These are phyloP conservation scores for Tilletia indica DNA, from an alignment of 1,284 basidiomycete genomes.

Conservation along the genomic window DNA sequence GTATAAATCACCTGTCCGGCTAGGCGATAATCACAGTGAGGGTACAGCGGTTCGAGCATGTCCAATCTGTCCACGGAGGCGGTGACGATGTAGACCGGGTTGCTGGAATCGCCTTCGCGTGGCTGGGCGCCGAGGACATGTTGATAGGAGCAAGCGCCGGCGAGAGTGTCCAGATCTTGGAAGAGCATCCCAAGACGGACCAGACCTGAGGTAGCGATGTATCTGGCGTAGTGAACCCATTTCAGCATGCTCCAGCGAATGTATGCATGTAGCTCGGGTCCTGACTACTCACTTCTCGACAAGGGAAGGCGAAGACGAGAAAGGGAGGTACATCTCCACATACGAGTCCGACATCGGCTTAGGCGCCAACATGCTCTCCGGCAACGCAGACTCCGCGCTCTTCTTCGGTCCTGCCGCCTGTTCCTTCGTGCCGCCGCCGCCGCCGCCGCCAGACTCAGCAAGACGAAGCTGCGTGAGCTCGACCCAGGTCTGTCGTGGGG, in stretches of 20 bases:
- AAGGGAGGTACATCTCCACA: constrained; percentile 52
- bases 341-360: constrained; percentile 54
- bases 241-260: too few relatives aligned
- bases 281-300: constrained; percentile 24
- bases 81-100: constrained; percentile 56
- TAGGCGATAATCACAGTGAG: constrained; percentile 42
- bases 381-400: constrained; percentile 1
- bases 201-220: constrained; percentile 53
- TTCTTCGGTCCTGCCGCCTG: not conserved
- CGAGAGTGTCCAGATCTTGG: constrained; percentile 56
- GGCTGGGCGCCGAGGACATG: constrained; percentile 55
- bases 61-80: constrained; percentile 57
- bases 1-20: constrained; percentile 26
- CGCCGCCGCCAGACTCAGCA: not conserved
- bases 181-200: constrained; percentile 56
- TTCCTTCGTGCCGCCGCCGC: not conserved
- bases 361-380: constrained; percentile 29
- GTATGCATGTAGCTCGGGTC: constrained; percentile 24
- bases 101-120: constrained; percentile 36
- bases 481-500: constrained; percentile 13
- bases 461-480: constrained; percentile 8
- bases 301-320: constrained; percentile 26
- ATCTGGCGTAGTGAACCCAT: constrained; percentile 25
- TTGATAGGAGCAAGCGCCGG: constrained; percentile 53
- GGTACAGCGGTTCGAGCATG: constrained; percentile 35